These are phyloP conservation scores for Diaporthe capsici DNA, from an alignment of 2,329 filamentous ascomycete genomes.

Conservation along the genomic window DNA sequence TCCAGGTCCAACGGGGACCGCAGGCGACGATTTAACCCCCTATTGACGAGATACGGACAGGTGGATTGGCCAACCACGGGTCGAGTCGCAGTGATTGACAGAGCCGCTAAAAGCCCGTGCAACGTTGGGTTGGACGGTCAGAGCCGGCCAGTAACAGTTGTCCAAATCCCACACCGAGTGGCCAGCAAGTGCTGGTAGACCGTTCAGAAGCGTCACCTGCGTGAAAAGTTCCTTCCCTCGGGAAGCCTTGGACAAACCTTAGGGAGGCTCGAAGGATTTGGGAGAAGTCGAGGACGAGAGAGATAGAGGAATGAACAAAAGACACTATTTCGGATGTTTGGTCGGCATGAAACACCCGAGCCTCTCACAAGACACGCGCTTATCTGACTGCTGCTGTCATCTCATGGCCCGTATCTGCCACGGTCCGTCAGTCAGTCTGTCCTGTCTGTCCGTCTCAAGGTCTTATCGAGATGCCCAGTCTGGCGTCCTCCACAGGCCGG, in stretches of 20 bases:
- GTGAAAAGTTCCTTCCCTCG: not conserved
- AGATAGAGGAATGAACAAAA: slow-evolving; percentile 5
- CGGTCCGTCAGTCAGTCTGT: not conserved
- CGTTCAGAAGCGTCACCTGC: not conserved
- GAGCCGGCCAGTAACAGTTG: not conserved
- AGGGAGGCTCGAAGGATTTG: not conserved
- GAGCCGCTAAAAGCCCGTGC: slow-evolving; percentile 23
- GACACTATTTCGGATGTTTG: not conserved
- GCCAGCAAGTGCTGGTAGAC: not conserved
- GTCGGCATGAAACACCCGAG: not conserved
- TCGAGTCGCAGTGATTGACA: slow-evolving; percentile 10
- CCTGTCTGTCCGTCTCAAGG: not conserved
- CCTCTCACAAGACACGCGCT: slow-evolving; percentile 15
- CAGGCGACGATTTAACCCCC: slow-evolving; percentile 2
- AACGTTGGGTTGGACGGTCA: slow-evolving; percentile 14
- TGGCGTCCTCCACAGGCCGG: slow-evolving; percentile 22
- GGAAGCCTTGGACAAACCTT: slow-evolving; percentile 7
- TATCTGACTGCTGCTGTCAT: slow-evolving; percentile 6
- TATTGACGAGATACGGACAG: not conserved
- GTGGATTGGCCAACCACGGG: slow-evolving; percentile 1
- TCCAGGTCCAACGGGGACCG: slow-evolving; percentile 11
- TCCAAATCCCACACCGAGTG: slow-evolving; percentile 13
- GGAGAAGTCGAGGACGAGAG: not conserved
- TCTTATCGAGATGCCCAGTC: slow-evolving; percentile 24
- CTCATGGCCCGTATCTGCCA: slow-evolving; percentile 5